A percentile compares a stretch with the other conserved stretches of the same genome.
phyloP scores from a whole-genome alignment of 768 basidiomycete species.

The Candolleomyces efflorescens region DNA sequence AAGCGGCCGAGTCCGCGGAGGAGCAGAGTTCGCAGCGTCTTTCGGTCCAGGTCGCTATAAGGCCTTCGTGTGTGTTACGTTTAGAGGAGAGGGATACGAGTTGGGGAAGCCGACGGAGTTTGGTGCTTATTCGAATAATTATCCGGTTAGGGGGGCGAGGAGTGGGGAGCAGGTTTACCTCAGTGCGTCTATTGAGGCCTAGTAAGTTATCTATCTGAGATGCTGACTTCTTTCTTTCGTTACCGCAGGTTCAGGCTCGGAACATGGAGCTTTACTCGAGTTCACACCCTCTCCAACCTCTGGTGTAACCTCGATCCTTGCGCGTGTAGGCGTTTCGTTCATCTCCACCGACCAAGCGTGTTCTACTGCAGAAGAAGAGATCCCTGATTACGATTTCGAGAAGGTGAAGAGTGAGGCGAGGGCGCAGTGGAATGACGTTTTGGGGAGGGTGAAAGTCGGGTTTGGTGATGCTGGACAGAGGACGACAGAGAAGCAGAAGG shows the following conservation, averaged over 20 bases:
- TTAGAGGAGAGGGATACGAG: conserved; percentile 47
- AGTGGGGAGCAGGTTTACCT: conserved; percentile 45
- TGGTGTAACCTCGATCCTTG: conserved; percentile 41
- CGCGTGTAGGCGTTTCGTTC: conserved; percentile 62
- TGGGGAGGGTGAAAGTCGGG: conserved; percentile 49
- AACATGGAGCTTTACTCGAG: conserved; percentile 50
- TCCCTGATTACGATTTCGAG: conserved; percentile 54
- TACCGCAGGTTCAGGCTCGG: conserved; percentile 48
- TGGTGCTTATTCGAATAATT: conserved; percentile 50
- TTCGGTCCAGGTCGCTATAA: conserved; percentile 57
- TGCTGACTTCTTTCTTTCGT: neutral
- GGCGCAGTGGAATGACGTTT: conserved; percentile 53
- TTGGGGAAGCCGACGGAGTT: conserved; percentile 48
- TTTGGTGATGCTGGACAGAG: conserved; percentile 11
- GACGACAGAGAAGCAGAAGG: conserved; percentile 39
- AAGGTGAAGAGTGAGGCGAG: conserved; percentile 38
- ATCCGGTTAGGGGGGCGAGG: conserved; percentile 41
- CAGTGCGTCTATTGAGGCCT: conserved; percentile 37
- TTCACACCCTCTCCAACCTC: conserved; percentile 40
- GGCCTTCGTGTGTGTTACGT: conserved; percentile 58
- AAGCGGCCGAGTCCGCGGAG: conserved; percentile 44
- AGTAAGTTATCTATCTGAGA: too few relatives aligned
- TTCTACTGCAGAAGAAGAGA: conserved; percentile 55
- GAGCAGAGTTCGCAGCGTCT: conserved; percentile 44
- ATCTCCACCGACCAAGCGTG: conserved; percentile 60